A percentile compares a stretch with the other conserved stretches of the same genome.
Conservation (phyloP, 352 stramenopile genomes). For the Pythium phragmitis region DNA sequence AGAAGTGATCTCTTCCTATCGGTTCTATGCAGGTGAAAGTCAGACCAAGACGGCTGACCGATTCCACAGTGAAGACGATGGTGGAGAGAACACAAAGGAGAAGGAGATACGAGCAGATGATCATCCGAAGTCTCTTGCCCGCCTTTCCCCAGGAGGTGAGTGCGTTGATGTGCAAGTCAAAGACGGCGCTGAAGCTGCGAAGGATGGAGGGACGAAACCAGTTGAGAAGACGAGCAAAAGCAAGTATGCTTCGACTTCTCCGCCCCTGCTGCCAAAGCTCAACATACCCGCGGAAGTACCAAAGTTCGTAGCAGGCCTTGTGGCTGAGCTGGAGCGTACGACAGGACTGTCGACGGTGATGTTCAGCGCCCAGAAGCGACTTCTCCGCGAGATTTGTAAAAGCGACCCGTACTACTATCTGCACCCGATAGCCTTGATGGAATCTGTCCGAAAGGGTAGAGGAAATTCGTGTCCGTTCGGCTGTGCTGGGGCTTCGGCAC, state of each 20-base stretch:
- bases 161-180: background rate
- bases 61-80: background rate
- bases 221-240: background rate
- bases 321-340: conserved; percentile 40
- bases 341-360: conserved; percentile 63
- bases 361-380: conserved; percentile 54
- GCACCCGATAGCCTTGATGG: conserved; percentile 29
- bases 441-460: conserved; percentile 19
- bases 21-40: background rate
- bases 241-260: background rate
- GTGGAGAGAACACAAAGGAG: background rate
- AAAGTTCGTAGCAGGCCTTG: conserved; percentile 29
- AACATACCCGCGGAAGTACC: conserved; percentile 16
- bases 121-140: background rate
- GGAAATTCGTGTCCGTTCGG: conserved; percentile 51
- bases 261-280: background rate
- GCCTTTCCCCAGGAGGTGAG: background rate
- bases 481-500: conserved; percentile 41
- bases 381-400: conserved; percentile 65
- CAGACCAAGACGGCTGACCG: background rate
- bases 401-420: conserved; percentile 77
- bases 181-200: background rate
- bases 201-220: background rate
- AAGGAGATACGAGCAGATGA: background rate
- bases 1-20: background rate